These are phyloP conservation scores for Limonium bicolor DNA, from an alignment of 148 eudicot genomes.

Conservation along the genomic window DNA sequence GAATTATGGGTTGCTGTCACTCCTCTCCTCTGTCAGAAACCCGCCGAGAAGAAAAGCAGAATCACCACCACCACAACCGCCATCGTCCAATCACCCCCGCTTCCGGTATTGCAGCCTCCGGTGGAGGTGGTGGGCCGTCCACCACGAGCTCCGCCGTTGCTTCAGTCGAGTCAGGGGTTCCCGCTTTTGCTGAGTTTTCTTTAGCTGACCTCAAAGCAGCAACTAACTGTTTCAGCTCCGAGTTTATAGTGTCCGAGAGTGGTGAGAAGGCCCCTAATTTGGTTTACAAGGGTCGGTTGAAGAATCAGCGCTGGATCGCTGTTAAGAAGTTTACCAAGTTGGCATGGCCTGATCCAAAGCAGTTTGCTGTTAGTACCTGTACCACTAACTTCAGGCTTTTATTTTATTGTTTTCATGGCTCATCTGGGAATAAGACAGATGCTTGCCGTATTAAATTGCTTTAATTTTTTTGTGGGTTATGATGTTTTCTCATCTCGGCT, in stretches of 20 bases:
- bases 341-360: conserved; percentile 86
- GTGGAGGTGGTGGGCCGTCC: conserved; percentile 1
- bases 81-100: conserved; percentile 1
- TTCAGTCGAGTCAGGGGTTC: conserved; percentile 16
- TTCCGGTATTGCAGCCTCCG: conserved; percentile 3
- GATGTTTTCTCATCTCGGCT: conserved; percentile 5
- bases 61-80: conserved; percentile 5
- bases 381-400: background rate
- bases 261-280: conserved; percentile 68
- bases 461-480: background rate
- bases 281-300: conserved; percentile 58
- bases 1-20: conserved; percentile 45
- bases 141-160: background rate
- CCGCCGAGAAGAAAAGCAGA: conserved; percentile 20
- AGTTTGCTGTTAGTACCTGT: conserved; percentile 39
- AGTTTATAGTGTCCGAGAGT: conserved; percentile 58
- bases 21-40: conserved; percentile 25
- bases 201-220: conserved; percentile 51
- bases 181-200: conserved; percentile 48
- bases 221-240: conserved; percentile 45
- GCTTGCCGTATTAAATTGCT: background rate
- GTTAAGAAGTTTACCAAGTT: conserved; percentile 67
- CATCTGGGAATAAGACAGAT: too few relatives aligned
- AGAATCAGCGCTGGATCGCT: conserved; percentile 59
- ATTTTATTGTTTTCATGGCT: background rate